phyloP scores from a whole-genome alignment of 345 rosid genomes.

The Populus deltoides region DNA sequence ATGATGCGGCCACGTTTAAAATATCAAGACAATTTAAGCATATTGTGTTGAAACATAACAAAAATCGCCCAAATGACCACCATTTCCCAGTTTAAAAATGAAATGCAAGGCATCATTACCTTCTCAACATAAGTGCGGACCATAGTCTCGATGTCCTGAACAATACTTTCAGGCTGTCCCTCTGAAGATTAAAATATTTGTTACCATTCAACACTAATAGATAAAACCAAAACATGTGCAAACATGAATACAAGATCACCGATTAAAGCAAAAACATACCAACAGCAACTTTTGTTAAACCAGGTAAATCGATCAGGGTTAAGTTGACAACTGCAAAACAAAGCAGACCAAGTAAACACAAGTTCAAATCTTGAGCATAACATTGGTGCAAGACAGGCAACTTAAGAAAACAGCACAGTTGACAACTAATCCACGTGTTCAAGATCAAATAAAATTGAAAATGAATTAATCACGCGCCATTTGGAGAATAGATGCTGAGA shows the following conservation, averaged over 20 bases:
- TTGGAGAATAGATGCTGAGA: slow-evolving; percentile 86
- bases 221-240: not conserved
- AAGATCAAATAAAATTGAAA: not conserved
- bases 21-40: not conserved
- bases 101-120: slow-evolving; percentile 42
- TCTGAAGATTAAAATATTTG: slow-evolving; percentile 41
- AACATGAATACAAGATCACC: slow-evolving; percentile 4
- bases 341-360: not conserved
- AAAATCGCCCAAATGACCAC: not conserved
- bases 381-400: not conserved
- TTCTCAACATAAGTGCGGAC: slow-evolving; percentile 88
- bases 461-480: slow-evolving; percentile 38
- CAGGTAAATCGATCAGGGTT: slow-evolving; percentile 89
- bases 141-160: slow-evolving; percentile 82
- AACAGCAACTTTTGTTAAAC: slow-evolving; percentile 89
- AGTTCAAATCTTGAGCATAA: not conserved
- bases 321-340: slow-evolving; percentile 81
- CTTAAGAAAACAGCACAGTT: not conserved
- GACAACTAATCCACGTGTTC: not conserved
- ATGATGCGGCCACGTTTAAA: not conserved
- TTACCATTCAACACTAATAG: slow-evolving; percentile 4
- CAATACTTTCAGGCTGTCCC: slow-evolving; percentile 92
- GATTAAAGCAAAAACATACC: slow-evolving; percentile 43
- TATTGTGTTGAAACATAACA: not conserved
- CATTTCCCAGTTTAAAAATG: not conserved